phyloP scores from a whole-genome alignment of 176 grass and related monocot species.

The Raddia distichophylla region DNA sequence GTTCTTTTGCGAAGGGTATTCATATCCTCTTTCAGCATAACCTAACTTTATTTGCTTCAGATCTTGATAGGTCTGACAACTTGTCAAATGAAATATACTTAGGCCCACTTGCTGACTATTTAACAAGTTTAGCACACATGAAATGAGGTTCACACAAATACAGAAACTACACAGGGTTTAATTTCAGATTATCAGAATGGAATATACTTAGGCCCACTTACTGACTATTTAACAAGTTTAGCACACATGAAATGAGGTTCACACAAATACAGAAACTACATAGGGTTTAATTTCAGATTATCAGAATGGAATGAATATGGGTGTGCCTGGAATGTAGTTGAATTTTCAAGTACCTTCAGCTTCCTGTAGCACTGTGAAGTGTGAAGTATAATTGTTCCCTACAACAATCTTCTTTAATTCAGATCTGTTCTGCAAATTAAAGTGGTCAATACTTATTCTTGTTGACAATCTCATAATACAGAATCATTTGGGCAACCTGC shows the following conservation, averaged over 20 bases:
- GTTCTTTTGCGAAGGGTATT: not conserved
- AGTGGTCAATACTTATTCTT: constrained; percentile 1
- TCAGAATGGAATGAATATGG: not conserved
- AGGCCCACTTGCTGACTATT: not conserved
- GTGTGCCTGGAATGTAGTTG: not conserved
- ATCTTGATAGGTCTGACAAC: not conserved
- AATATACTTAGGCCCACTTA: not conserved
- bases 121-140: not conserved
- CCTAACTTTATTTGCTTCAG: not conserved
- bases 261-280: not conserved
- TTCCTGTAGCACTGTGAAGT: too few relatives aligned
- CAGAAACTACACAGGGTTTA: not conserved
- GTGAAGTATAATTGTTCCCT: too few relatives aligned
- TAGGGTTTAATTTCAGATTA: not conserved
- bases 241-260: not conserved
- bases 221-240: not conserved
- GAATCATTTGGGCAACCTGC: constrained; percentile 13
- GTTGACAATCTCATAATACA: constrained; percentile 1
- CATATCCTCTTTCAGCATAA: not conserved
- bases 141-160: not conserved
- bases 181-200: not conserved
- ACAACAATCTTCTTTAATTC: too few relatives aligned
- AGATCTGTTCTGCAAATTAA: not conserved
- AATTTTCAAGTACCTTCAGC: not conserved
- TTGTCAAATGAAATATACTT: not conserved